These are phyloP conservation scores for Candida sp. DNA, from an alignment of 1,139 yeast genomes.

Conservation along the genomic window DNA sequence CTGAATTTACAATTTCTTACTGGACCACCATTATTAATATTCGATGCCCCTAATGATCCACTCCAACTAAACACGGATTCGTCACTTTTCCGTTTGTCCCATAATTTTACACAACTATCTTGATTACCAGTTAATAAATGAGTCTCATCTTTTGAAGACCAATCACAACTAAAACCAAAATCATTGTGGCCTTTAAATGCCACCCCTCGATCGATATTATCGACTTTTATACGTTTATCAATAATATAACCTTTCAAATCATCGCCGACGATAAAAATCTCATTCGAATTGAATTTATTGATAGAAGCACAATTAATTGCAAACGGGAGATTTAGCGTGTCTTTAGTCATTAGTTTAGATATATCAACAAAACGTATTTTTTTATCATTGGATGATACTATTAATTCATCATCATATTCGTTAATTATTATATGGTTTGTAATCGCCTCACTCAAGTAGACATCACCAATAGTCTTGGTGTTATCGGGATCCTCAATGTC, in stretches of 20 bases:
- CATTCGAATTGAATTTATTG: slow-evolving; percentile 29
- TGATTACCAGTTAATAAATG: slow-evolving; percentile 56
- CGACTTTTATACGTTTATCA: slow-evolving; percentile 33
- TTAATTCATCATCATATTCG: slow-evolving; percentile 21
- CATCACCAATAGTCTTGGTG: slow-evolving; percentile 29
- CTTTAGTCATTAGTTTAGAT: slow-evolving; percentile 11
- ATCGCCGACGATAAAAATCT: slow-evolving; percentile 52
- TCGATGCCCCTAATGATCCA: slow-evolving; percentile 30
- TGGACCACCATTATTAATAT: slow-evolving; percentile 33
- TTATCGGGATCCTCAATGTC: slow-evolving; percentile 23
- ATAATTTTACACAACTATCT: slow-evolving; percentile 54
- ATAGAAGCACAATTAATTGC: slow-evolving; percentile 51
- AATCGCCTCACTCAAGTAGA: slow-evolving; percentile 50
- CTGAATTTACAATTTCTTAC: slow-evolving; percentile 54
- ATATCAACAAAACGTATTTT: slow-evolving; percentile 40
- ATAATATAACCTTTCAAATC: slow-evolving; percentile 36
- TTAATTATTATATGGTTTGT: slow-evolving; percentile 49
- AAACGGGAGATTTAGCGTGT: slow-evolving; percentile 28
- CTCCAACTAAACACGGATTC: slow-evolving; percentile 29
- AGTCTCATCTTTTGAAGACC: slow-evolving; percentile 44
- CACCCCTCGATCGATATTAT: slow-evolving; percentile 10
- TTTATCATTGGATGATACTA: slow-evolving; percentile 50
- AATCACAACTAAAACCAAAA: slow-evolving; percentile 60
- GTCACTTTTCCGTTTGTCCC: slow-evolving; percentile 42
- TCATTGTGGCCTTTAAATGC: slow-evolving; percentile 48